Base-by-base conservation (phyloP, 2,329 filamentous ascomycete genomes). In the Pezicula neosporulosa region DNA sequence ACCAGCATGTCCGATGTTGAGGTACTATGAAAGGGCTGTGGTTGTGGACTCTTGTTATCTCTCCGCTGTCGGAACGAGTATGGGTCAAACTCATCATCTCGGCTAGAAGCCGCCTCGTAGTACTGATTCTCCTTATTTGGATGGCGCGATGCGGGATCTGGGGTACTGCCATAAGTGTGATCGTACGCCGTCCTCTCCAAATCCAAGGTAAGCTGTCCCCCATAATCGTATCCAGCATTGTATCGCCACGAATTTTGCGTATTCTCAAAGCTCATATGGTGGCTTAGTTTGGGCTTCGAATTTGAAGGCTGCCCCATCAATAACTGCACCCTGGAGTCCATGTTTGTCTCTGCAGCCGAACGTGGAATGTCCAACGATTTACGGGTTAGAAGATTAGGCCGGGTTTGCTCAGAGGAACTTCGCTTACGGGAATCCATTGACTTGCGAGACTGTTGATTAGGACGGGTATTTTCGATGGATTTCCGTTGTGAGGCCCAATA, bases 1-100 rank as follows among this genome's bases (percentile, higher is more conserved):
- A 60, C 52, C 3, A 63, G 48, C 56, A 64, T 62, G 9, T 62
- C 58, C 2, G 49, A 45, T 2, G 61, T 62, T 1, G 52, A 56
- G 24, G 48, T 56, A 2, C 49, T 50, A 2, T 52, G 35, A 13
- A 48, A 12, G 8, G 37, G 37, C 19, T 39, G 21, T 55, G 49
- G 15, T n/a, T 33, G 43, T 24, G 13, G 28, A 42, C 10, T 30
- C 21, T 16, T 16, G 21, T 30, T 21, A 4, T 30, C 27, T 12
- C 18, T 16, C 21, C 33, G 43, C n/a, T 19, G 21, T 16, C 19
- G 10, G 21, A 6, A 30, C 9, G 43, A n/a, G 39, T 21, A 18
- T 7, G 4, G 39, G 10, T 21, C 39, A 42, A 19, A 42, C 10
- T 47, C 38, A 5, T 57, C 49, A 36, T 47, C 46, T 19, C 48